Base-by-base conservation (phyloP, 177 flowering plant genomes). In the Vitis hybrid region DNA sequence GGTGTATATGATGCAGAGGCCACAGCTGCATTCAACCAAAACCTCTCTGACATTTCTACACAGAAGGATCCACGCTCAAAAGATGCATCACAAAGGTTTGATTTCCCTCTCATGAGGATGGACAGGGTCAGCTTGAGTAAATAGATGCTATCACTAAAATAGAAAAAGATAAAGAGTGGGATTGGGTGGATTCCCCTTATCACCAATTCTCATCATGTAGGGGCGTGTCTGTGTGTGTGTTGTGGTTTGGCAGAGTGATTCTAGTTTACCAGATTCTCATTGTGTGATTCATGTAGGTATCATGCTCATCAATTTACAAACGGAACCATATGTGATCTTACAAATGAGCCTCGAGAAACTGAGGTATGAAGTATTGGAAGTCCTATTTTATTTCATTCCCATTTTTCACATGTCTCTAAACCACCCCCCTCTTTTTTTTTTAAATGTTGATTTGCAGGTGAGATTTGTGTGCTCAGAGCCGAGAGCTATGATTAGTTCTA, bases 401-500 rank as follows among this genome's bases (percentile, higher is more conserved):
- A n/a, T 58, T 58, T 14, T 58, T 58, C 3, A 2, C 17, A 14
- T 57, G 17, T 18, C 60, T 7, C 10, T 14, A 14, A 14, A 57
- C 10, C 10, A 57, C 18, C 18, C 62, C 12, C 15, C 17, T 40
- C 21, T 0, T 14, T 32, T 5, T 2, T 9, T 4, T 51, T 49
- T 60, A 14, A n/a, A 27, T 35, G 59, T 2, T 59, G 63, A 21
- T 69, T 52, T 68, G 67, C 83, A 95, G 98, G 97, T 91, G 77
- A 82, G 98, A 80, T 95, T 90, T 82, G 94, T 95, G 6, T 95
- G 99, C 87, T 85, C 97, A 2, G 99, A 92, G 75, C 83, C 91
- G 50, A 87, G 82, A 78, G 91, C 87, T 24, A 82, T 92, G 96
- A 92, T 95, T 73, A 89, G 78, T 81, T 89, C 97, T 17, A 86